Base-by-base conservation (phyloP, 164 flowering plant species). In the Aristolochia californica region DNA sequence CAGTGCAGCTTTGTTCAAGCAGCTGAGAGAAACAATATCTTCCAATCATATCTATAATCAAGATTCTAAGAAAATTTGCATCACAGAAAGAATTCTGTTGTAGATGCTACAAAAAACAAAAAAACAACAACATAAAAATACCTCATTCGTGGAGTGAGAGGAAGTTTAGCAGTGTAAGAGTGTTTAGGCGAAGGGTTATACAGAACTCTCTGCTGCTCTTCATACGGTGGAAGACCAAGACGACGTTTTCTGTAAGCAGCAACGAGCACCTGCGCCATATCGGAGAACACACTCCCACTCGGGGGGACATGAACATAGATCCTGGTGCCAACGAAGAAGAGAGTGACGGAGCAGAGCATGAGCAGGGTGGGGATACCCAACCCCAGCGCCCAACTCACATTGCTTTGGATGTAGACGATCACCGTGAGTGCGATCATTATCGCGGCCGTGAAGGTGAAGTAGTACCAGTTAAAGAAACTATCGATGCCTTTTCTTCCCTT, bases 391-490 rank as follows among this genome's bases (percentile, higher is more conserved):
- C 99, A 93, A 56, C 91, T 84, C 0, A 89, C 64, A 1, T 62
- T 68, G 34, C 72, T 70, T 66, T 89, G 99, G 2, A 93, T 69
- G 55, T 93, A 93, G 7, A 93, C 86, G 16, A 93, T 66, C 9
- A 80, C 49, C 0, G 99, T 87, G 5, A 75, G 44, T 5, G 85
- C 68, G 8, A 93, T 25, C 65, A 93, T 54, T 10, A 83, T 20
- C 1, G 83, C 81, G 4, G 78, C 43, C 0, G 97, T 87, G 67
- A 83, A 85, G 1, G 87, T 65, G 60, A 77, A 62, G 70, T 82
- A 89, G 62, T 89, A 93, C 99, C 99, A 93, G 52, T 89, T 93
- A 69, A 75, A 93, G 82, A 82, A 87, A 61, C 97, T 90, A 57
- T 60, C 75, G 21, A 87, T 79, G 2, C 82, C 97, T 49, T 66